Base-by-base conservation (phyloP, 176 grass and related monocot genomes). In the Thalia dealbata region DNA sequence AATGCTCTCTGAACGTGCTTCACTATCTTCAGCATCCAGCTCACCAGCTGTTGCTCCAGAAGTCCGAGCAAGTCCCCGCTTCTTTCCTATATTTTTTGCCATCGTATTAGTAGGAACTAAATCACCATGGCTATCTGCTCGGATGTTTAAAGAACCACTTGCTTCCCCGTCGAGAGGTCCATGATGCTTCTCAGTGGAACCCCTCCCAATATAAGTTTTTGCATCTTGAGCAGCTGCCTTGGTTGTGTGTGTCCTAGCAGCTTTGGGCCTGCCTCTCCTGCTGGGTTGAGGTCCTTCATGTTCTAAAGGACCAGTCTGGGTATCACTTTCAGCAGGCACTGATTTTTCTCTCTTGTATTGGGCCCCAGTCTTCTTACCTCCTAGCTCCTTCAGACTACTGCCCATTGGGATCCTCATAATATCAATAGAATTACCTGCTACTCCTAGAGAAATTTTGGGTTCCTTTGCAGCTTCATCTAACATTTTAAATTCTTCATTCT, bases 1-100 rank as follows among this genome's bases (percentile, higher is more conserved):
- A 79, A 86, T 73, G 83, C 89, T 92, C 78, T 79, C 95, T 41
- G 81, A 96, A 65, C 81, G 83, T 23, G 90, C 78, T 58, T 92
- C 85, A 5, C 89, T 97, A 43, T 73, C 87, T 71, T 80, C 88
- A 50, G 78, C 87, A 50, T 97, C 81, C 78, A 79, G 75, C 70
- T 92, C 87, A 78, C 83, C 80, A 65, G 82, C 66, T 71, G 52
- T 75, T 13, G 25, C 32, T 72, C 66, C 83, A 81, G 74, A 86
- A 10, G 74, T 43, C 16, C 72, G 71, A 41, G 78, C 70, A 70
- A 86, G 64, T 13, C 81, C 78, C 23, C 90, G 84, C 72, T 92
- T 97, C 28, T 80, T 61, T 75, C 89, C 80, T 10, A 65, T 50
- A 55, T 22, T 61, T 61, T 10, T 61, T 24, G 11, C 32, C 32